Evolutionary conservation across 257 asterid species (phyloP).

Genomic region (Thymus mandschuricus): DNA sequence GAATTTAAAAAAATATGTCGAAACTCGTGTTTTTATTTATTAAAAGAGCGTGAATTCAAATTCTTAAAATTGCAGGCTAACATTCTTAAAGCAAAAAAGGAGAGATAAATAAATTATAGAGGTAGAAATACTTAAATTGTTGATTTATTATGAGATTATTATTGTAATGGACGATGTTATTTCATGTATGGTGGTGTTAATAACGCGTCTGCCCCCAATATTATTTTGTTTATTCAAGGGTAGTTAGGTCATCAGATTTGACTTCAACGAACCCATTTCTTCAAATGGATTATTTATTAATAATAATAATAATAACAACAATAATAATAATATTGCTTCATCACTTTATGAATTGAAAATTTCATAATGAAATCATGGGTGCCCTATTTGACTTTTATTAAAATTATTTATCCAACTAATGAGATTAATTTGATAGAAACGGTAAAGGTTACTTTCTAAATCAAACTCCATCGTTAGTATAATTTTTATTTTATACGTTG

Average conservation of each 20-base stretch:
- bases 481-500: no score
- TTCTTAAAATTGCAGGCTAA: no score
- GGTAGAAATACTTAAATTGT: neutral
- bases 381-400: neutral
- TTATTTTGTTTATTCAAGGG: neutral
- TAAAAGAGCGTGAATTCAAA: neutral
- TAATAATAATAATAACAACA: neutral
- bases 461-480: no score
- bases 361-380: neutral
- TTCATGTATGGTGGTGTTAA: constrained; percentile 12
- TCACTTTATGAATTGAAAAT: neutral
- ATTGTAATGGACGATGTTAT: neutral
- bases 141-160: constrained; percentile 1
- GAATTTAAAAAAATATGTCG: neutral
- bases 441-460: no score
- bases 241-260: constrained; percentile 36
- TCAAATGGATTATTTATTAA: neutral
- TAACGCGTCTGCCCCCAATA: constrained; percentile 4
- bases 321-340: neutral
- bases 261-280: constrained; percentile 21
- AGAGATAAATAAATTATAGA: neutral
- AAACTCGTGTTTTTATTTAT: neutral
- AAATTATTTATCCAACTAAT: neutral
- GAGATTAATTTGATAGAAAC: neutral
- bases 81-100: no score